Conservation (phyloP, 2,329 filamentous ascomycete genomes). For the Monilinia aucupariae region DNA sequence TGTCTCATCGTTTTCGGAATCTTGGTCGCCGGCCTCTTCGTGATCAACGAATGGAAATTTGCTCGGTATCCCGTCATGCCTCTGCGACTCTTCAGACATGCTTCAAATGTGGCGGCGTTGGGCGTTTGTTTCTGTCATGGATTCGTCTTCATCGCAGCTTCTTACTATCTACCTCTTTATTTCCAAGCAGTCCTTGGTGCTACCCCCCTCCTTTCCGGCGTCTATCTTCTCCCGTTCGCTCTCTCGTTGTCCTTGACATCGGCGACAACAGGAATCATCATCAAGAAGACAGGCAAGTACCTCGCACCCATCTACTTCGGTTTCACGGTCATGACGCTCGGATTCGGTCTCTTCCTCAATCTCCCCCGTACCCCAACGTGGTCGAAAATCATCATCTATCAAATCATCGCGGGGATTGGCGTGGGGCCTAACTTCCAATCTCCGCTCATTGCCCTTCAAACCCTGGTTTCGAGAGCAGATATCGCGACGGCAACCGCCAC, state of each 20-base stretch:
- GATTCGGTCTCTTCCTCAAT: conserved; percentile 59
- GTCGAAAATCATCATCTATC: conserved; percentile 54
- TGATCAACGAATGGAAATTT: conserved; percentile 65
- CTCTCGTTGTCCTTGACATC: conserved; percentile 61
- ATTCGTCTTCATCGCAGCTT: conserved; percentile 37
- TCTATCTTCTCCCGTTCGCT: conserved; percentile 68
- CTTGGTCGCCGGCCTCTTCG: conserved; percentile 54
- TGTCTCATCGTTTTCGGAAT: conserved; percentile 56
- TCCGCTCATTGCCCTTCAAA: conserved; percentile 63
- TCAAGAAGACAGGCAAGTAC: conserved; percentile 62
- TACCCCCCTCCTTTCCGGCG: conserved; percentile 63
- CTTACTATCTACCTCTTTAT: conserved; percentile 51
- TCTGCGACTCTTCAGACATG: conserved; percentile 60
- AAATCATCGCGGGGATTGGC: conserved; percentile 58
- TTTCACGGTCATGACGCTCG: conserved; percentile 55
- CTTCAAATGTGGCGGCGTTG: conserved; percentile 62
- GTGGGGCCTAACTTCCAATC: conserved; percentile 65
- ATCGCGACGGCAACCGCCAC: conserved; percentile 65
- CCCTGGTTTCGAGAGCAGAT: conserved; percentile 54
- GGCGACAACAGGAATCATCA: conserved; percentile 49
- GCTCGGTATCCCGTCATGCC: conserved; percentile 78
- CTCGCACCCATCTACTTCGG: conserved; percentile 55
- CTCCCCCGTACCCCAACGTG: conserved; percentile 50
- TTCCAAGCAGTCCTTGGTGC: conserved; percentile 54
- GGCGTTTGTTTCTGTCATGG: conserved; percentile 67